Evolutionary conservation across 73 alveolate genomes (phyloP).

Genomic region (Symbiodinium natans): DNA sequence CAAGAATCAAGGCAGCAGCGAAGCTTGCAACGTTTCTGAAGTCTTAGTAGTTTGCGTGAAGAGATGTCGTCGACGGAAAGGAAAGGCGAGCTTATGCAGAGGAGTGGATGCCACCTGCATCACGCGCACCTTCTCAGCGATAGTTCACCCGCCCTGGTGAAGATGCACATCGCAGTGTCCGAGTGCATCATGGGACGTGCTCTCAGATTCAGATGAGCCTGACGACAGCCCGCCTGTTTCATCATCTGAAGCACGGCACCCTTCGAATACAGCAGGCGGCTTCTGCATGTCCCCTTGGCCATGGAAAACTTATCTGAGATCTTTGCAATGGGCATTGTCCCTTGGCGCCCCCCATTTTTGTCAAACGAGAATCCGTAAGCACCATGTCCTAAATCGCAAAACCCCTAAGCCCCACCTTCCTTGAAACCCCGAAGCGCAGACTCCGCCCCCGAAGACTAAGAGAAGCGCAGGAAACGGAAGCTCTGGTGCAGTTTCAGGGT

Average conservation of each 20-base stretch:
- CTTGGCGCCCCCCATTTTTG: neutral
- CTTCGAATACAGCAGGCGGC: neutral
- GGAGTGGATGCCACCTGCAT: neutral
- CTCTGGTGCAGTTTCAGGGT: no score
- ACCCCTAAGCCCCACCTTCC: neutral
- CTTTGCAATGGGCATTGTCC: neutral
- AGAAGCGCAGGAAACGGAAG: no score
- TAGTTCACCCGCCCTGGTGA: neutral
- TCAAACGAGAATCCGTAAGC: no score
- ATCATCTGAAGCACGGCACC: neutral
- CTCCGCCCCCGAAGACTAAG: no score
- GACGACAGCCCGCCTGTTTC: neutral
- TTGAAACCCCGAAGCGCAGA: no score
- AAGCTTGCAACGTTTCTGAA: neutral
- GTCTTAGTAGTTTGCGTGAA: neutral
- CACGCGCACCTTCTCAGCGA: neutral
- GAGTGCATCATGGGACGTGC: neutral
- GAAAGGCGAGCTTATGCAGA: neutral
- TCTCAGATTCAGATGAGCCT: neutral
- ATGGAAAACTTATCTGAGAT: no score
- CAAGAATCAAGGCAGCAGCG: neutral
- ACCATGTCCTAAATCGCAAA: no score
- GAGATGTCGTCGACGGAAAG: neutral
- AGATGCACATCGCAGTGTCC: neutral
- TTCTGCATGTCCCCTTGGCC: no score